phyloP scores from a whole-genome alignment of 169 alveolate genomes.

The Besnoitia besnoiti region DNA sequence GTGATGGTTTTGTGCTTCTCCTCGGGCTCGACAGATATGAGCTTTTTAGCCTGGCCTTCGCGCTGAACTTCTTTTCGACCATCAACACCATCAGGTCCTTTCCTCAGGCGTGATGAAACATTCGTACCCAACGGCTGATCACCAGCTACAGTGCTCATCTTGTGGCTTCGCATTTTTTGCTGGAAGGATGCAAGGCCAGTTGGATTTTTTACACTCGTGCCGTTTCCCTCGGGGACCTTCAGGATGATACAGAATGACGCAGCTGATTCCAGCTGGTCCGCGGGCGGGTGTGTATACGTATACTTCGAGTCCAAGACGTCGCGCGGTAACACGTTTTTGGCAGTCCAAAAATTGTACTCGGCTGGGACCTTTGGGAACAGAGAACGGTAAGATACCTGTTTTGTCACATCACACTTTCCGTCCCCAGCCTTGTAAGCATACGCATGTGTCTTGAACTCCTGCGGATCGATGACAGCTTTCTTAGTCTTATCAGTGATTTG shows the following conservation, averaged over 20 bases:
- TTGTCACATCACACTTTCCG: not conserved
- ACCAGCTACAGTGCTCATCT: not conserved
- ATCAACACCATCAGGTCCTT: not conserved
- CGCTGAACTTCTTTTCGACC: not conserved
- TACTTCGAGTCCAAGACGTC: not conserved
- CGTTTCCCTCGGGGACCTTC: conserved; percentile 1
- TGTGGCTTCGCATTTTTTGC: not conserved
- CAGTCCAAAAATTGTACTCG: not conserved
- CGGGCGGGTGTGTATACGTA: not conserved
- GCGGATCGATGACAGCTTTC: not conserved
- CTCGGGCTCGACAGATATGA: not conserved
- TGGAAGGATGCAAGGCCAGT: not conserved
- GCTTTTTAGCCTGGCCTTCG: not conserved
- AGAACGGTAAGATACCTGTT: not conserved
- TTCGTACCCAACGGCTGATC: not conserved
- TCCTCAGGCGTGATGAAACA: not conserved
- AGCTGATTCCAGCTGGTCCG: not conserved
- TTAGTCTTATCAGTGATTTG: not conserved
- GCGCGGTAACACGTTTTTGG: not conserved
- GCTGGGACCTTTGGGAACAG: not conserved
- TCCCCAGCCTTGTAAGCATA: not conserved
- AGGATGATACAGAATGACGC: not conserved
- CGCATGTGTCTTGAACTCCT: not conserved
- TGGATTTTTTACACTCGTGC: not conserved
- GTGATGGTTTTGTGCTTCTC: not conserved